Evolutionary conservation across 352 stramenopile genomes (phyloP).

Genomic region (Pythium sp.): DNA sequence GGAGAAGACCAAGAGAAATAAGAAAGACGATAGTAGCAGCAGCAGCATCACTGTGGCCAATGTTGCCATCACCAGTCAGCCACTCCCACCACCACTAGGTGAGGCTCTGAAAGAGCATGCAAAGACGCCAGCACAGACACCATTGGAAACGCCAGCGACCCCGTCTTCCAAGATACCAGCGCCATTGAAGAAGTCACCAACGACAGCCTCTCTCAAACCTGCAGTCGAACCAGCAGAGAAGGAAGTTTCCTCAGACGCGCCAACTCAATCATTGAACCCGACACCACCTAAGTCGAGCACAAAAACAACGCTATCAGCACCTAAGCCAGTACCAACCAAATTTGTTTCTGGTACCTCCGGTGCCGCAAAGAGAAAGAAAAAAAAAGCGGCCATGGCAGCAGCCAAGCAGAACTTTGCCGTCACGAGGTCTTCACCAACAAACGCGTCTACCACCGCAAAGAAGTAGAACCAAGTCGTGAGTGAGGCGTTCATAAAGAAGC

Average conservation of each 20-base stretch:
- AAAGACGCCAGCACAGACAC: neutral
- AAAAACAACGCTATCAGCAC: neutral
- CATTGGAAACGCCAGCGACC: neutral
- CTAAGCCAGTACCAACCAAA: neutral
- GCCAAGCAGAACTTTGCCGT: neutral
- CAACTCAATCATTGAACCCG: neutral
- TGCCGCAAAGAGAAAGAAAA: neutral
- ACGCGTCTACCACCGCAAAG: neutral
- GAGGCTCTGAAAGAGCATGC: neutral
- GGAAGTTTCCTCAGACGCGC: neutral
- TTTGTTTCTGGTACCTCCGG: neutral
- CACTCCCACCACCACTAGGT: neutral
- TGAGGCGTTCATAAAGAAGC: neutral
- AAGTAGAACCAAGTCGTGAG: no score
- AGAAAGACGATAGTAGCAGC: neutral
- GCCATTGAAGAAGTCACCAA: neutral
- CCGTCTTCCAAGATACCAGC: neutral
- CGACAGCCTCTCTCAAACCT: neutral
- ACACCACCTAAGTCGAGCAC: neutral
- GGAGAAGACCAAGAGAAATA: slow-evolving; percentile 2
- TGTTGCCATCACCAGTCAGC: neutral
- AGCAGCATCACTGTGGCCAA: neutral
- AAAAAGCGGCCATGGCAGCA: neutral
- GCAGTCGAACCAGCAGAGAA: neutral
- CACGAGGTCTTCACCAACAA: neutral